A percentile compares a stretch with the other conserved stretches of the same genome.
Evolutionary conservation across 2,329 filamentous ascomycete genomes (phyloP).

Genomic region (Colletotrichum sp.): DNA sequence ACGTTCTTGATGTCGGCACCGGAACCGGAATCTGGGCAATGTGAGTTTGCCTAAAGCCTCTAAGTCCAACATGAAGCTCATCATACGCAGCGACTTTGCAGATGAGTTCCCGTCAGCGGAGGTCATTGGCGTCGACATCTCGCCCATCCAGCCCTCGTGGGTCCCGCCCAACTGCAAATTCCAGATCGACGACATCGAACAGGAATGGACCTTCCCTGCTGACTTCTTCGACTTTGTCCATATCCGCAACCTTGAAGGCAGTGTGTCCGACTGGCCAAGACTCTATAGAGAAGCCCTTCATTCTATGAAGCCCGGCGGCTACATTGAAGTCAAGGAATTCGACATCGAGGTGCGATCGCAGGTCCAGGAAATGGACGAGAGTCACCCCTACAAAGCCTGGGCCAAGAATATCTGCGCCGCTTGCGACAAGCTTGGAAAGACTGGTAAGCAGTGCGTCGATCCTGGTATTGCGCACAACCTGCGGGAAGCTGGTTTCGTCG

Average conservation of each 20-base stretch:
- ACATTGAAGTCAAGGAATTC: constrained; percentile 33
- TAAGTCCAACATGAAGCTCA: not conserved
- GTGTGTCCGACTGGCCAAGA: constrained; percentile 60
- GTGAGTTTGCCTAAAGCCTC: constrained; percentile 24
- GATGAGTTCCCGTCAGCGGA: constrained; percentile 47
- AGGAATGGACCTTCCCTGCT: constrained; percentile 42
- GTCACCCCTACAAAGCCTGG: not conserved
- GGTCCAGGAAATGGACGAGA: not conserved
- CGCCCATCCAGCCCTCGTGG: constrained; percentile 56
- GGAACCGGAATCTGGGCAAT: constrained; percentile 51
- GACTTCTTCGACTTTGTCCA: constrained; percentile 66
- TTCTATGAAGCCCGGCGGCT: constrained; percentile 50
- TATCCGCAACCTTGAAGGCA: constrained; percentile 62
- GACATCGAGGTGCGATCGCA: constrained; percentile 24
- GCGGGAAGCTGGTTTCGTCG: constrained; percentile 23
- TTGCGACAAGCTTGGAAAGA: not conserved
- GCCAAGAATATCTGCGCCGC: not conserved
- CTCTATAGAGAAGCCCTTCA: constrained; percentile 56
- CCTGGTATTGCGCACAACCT: not conserved
- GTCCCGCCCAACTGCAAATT: constrained; percentile 40
- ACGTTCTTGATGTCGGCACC: constrained; percentile 47
- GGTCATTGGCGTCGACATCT: constrained; percentile 59
- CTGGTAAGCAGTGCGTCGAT: not conserved
- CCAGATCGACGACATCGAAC: constrained; percentile 38
- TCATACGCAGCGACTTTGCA: constrained; percentile 49